Evolutionary conservation across 2,329 filamentous ascomycete genomes (phyloP).

Genomic region (Coleophoma eucalyptorum): DNA sequence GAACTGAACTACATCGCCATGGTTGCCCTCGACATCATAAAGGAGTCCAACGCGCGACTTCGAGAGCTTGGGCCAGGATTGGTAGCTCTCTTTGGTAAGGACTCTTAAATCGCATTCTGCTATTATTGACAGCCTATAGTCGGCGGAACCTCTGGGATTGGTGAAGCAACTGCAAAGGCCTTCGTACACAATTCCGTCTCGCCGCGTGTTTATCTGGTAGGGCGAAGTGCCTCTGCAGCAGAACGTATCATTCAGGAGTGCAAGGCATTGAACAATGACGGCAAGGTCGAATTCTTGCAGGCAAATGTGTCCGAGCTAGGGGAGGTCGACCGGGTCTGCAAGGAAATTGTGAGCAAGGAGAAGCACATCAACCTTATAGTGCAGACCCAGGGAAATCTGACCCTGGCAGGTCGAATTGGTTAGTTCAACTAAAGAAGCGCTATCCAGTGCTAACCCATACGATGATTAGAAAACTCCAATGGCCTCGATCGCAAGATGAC

Average conservation of each 20-base stretch:
- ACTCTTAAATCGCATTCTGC: constrained; percentile 19
- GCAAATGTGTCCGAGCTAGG: constrained; percentile 42
- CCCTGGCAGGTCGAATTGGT: constrained; percentile 20
- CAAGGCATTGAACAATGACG: constrained; percentile 37
- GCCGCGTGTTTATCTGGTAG: constrained; percentile 43
- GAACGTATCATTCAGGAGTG: constrained; percentile 38
- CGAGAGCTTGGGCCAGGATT: constrained; percentile 24
- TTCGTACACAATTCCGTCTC: constrained; percentile 36
- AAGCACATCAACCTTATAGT: constrained; percentile 50
- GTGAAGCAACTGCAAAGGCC: constrained; percentile 40
- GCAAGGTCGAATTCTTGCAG: constrained; percentile 39
- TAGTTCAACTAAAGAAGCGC: background rate
- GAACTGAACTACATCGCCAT: constrained; percentile 5
- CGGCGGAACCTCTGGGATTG: constrained; percentile 47
- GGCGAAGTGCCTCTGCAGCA: constrained; percentile 36
- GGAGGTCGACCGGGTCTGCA: constrained; percentile 44
- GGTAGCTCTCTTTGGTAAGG: constrained; percentile 25
- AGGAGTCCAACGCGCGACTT: constrained; percentile 21
- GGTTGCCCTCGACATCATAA: constrained; percentile 21
- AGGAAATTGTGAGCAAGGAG: constrained; percentile 46
- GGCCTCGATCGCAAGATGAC: constrained; percentile 22
- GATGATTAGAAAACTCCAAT: constrained; percentile 18
- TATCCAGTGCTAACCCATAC: background rate
- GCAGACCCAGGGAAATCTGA: constrained; percentile 44
- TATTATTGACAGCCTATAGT: constrained; percentile 6